Evolutionary conservation across 2,329 filamentous ascomycete genomes (phyloP), one percentile per base, ranked within the genome.

Genomic region (Aspergillus latus): DNA sequence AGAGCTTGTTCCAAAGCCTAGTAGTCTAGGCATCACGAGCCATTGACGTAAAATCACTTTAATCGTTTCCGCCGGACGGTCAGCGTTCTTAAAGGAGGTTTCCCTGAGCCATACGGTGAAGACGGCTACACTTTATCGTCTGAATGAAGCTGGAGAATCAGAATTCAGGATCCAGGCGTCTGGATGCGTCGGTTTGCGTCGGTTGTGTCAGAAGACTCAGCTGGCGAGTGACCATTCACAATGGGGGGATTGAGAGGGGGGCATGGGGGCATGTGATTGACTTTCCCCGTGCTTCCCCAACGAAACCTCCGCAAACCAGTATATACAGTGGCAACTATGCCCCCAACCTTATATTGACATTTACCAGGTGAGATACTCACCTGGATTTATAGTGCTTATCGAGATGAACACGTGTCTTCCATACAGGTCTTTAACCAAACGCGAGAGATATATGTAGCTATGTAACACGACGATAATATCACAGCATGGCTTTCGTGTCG

Each of bases 401-500:
- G 7, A n/a, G 11, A 45, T 15, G 13, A 29, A n/a, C 10, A 30
- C 13, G 26, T 29, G 28, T 29, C 28, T 29, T 29, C 16, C 21
- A 15, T 7, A 7, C 15, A 5, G 43, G n/a, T 30, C 26, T 29
- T 30, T n/a, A 2, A 21, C 10, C 16, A 30, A 13, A 26, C 5
- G 8, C 44, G 10, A 32, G n/a, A 34, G 13, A 11, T 46, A 34
- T 26, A 30, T 29, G 30, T 28, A 21, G 21, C 6, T 26, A 13
- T n/a, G 28, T 5, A 11, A n/a, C n/a, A 28, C 10, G 34, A 13
- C 10, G 11, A 26, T 16, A 15, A 39, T 26, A 44, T 64, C 63
- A 73, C 64, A 73, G 61, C 65, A 68, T 71, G 29, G 66, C 65
- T 49, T 69, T 72, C 51, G 62, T 15, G 52, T 74, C 71, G 10